Conservation (phyloP, 2,329 filamentous ascomycete species). For the Colletotrichum scovillei region DNA sequence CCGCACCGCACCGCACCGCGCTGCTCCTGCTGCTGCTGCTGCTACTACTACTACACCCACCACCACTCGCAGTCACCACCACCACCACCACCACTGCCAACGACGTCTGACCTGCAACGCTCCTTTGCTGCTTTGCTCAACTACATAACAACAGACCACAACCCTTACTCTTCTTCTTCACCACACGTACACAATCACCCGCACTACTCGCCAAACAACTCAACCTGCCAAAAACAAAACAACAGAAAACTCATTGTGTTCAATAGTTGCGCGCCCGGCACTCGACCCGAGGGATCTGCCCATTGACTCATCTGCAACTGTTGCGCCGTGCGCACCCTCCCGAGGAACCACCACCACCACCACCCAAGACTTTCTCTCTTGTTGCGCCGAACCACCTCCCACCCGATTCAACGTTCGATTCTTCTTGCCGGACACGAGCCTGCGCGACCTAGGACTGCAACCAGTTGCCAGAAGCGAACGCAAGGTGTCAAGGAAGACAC, state of each 20-base stretch:
- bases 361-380: not conserved
- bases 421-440: conserved; percentile 17
- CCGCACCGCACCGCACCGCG: not conserved
- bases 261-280: conserved; percentile 1
- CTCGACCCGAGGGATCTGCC: not conserved
- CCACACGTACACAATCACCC: not conserved
- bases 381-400: conserved; percentile 31
- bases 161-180: not conserved
- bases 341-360: not conserved
- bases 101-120: conserved; percentile 11
- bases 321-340: conserved; percentile 30
- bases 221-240: not conserved
- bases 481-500: not conserved
- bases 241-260: not conserved
- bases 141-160: conserved; percentile 16
- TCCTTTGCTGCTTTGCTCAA: conserved; percentile 6
- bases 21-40: not conserved
- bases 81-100: not conserved
- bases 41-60: conserved; percentile 10
- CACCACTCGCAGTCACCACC: not conserved
- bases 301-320: conserved; percentile 33
- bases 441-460: conserved; percentile 19
- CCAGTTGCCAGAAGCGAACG: conserved; percentile 14
- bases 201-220: not conserved
- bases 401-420: conserved; percentile 25